Base-by-base conservation (phyloP, 1,284 basidiomycete genomes). In the Fomes fomentarius region DNA sequence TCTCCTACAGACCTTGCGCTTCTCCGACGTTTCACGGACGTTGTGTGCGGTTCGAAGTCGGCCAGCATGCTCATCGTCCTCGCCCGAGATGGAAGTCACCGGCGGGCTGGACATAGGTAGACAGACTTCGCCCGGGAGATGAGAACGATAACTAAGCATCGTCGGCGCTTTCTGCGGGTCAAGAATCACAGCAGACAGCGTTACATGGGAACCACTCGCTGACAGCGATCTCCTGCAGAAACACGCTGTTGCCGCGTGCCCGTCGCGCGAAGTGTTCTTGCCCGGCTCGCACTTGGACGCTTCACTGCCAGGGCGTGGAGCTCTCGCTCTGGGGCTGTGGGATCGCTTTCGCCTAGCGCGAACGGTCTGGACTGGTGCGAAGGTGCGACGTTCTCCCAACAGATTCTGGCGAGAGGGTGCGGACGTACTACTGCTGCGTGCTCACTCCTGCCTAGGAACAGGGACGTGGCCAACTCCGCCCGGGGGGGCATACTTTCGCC, bases 211-310 rank as follows among this genome's bases (percentile, higher is more conserved):
- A 48, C 21, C 41, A 22, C 33, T 19, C 35, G 37, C 46, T 35
- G 44, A 37, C 39, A 45, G 24, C 45, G 55, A 55, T 51, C 58
- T 60, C 54, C 58, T 47, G 31, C 51, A 31, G 44, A 38, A 48
- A 54, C 59, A 61, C 53, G 59, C 59, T 50, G 47, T 11, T 38
- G 47, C 59, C 56, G 43, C 59, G 56, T 61, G 59, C 43, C 45
- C 22, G 35, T 38, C 56, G 56, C 56, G 44, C 59, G 56, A 56
- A 44, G n/a, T n/a, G n/a, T 17, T 17, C 46, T 44, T 42, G 31
- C 40, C 52, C 47, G 44, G 46, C 51, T 55, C 48, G 41, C 45
- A 50, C 49, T 30, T 50, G 48, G 46, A 40, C 34, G 52, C 37
- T 41, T 28, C 52, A 30, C 47, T 48, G 49, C 47, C 55, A 49